Conservation (phyloP, 352 stramenopile species). For the Globisporangium alternatum region DNA sequence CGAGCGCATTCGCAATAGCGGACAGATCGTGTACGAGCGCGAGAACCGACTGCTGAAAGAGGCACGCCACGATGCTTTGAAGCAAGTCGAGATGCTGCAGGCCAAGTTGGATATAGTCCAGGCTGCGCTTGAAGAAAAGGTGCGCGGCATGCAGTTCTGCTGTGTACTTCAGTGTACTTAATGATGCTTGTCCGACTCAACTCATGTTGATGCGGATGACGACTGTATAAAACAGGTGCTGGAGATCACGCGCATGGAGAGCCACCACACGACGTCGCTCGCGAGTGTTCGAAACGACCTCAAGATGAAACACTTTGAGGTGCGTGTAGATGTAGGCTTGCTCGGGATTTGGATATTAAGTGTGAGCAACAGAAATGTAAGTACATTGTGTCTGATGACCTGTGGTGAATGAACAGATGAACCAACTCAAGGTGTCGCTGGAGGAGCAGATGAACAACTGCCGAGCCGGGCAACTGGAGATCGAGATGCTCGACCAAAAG, state of each 20-base stretch:
- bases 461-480: slow-evolving; percentile 33
- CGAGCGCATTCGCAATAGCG: slow-evolving; percentile 58
- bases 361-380: too few relatives aligned
- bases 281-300: slow-evolving; percentile 55
- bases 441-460: slow-evolving; percentile 47
- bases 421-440: slow-evolving; percentile 54
- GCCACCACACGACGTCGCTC: slow-evolving; percentile 43
- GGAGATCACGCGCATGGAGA: slow-evolving; percentile 53
- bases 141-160: slow-evolving; percentile 3
- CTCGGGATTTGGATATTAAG: not conserved
- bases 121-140: slow-evolving; percentile 51
- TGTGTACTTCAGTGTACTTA: not conserved
- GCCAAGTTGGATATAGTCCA: slow-evolving; percentile 43
- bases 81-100: slow-evolving; percentile 58
- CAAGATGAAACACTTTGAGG: slow-evolving; percentile 83
- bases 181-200: not conserved
- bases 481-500: slow-evolving; percentile 76
- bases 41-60: slow-evolving; percentile 74
- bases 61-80: slow-evolving; percentile 52
- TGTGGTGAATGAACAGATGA: slow-evolving; percentile 31
- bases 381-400: not conserved
- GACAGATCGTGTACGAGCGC: slow-evolving; percentile 65
- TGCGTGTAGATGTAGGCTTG: not conserved
- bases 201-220: not conserved
- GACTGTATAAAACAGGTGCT: slow-evolving; percentile 27